Conservation (phyloP, 495 filamentous ascomycete genomes). For the Neurospora cerealis region DNA sequence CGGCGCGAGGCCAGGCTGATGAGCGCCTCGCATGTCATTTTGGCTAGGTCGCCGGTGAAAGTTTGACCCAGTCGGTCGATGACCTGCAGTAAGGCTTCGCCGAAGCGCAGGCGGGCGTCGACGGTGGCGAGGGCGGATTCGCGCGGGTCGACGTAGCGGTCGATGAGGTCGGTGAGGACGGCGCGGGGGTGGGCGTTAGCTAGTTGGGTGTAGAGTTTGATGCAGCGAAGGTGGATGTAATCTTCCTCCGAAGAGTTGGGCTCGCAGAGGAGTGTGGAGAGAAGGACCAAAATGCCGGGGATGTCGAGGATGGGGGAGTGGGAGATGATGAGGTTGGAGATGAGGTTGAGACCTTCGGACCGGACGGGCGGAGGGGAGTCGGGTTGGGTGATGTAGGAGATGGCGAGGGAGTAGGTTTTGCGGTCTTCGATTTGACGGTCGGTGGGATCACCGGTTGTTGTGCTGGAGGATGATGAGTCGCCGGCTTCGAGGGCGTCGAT, state of each 20-base stretch:
- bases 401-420: conserved; percentile 59
- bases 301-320: conserved; percentile 61
- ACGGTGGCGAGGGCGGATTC: conserved; percentile 40
- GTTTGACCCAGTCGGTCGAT: conserved; percentile 56
- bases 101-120: conserved; percentile 61
- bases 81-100: conserved; percentile 61
- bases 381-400: conserved; percentile 55
- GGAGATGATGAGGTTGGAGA: conserved; percentile 53
- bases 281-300: conserved; percentile 52
- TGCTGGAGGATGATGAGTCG: neutral
- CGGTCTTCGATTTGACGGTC: conserved; percentile 50
- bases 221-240: conserved; percentile 62
- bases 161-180: conserved; percentile 54
- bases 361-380: conserved; percentile 69
- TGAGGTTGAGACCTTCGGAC: conserved; percentile 63
- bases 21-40: conserved; percentile 49
- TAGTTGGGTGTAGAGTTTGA: conserved; percentile 58
- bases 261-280: conserved; percentile 47
- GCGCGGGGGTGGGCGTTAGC: conserved; percentile 55
- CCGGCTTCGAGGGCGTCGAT: conserved; percentile 15
- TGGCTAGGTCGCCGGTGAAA: conserved; percentile 47
- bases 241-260: conserved; percentile 51
- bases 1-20: conserved; percentile 58
- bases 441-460: conserved; percentile 11
- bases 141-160: conserved; percentile 54